Percentiles rank a stretch among this genome's conserved stretches.
Evolutionary conservation across 2,329 filamentous ascomycete species (phyloP).

Genomic region (Cadophora gregata): DNA sequence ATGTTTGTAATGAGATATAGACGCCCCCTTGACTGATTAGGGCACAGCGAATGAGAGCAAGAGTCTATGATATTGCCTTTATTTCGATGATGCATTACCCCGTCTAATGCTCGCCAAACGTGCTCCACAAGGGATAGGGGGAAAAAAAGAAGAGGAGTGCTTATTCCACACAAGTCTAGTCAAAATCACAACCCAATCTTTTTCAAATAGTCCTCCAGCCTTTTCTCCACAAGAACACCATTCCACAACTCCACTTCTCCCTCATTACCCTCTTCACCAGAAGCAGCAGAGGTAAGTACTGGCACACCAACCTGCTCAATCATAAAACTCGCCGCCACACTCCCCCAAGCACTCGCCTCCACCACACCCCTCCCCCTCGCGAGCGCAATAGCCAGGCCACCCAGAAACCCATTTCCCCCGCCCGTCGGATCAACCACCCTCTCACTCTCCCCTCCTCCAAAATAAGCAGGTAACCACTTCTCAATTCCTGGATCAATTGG

Average conservation of each 20-base stretch:
- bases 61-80: constrained; percentile 11
- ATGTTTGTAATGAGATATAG: constrained; percentile 25
- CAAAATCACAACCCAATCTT: constrained; percentile 8
- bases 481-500: constrained; percentile 59
- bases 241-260: constrained; percentile 66
- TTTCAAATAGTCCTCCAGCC: constrained; percentile 55
- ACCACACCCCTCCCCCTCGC: constrained; percentile 65
- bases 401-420: constrained; percentile 88
- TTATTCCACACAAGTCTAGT: not conserved
- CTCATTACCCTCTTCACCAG: constrained; percentile 43
- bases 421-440: constrained; percentile 91
- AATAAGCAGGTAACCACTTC: constrained; percentile 81
- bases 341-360: constrained; percentile 79
- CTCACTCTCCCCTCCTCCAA: constrained; percentile 46
- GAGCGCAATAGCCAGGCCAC: constrained; percentile 62
- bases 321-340: constrained; percentile 85
- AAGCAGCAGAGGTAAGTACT: constrained; percentile 51
- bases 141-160: not conserved
- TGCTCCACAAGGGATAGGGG: not conserved
- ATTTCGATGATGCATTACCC: constrained; percentile 12
- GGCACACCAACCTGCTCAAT: constrained; percentile 95
- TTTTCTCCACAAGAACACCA: constrained; percentile 57
- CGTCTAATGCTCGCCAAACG: constrained; percentile 8
- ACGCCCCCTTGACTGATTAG: not conserved
- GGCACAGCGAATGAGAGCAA: constrained; percentile 17